These are phyloP conservation scores for Pythium phragmitis DNA, from an alignment of 352 stramenopile species.

Conservation along the genomic window DNA sequence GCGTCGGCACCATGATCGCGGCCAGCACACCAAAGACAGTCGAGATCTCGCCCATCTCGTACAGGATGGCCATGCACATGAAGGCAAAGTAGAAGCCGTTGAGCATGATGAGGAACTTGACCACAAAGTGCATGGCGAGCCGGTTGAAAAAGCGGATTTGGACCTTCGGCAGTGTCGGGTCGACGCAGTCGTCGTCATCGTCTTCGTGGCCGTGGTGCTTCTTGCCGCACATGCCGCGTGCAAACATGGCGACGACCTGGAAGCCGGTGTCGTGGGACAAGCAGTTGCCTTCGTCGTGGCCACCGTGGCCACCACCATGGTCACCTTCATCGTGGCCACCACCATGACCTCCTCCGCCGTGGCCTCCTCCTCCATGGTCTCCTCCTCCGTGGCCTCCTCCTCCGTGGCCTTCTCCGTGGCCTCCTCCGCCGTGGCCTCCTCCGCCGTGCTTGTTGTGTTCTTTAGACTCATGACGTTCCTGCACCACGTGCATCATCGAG, in stretches of 20 bases:
- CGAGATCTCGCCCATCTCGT: conserved; percentile 19
- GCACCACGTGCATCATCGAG: conserved; percentile 24
- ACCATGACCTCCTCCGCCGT: not conserved
- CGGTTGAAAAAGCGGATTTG: conserved; percentile 24
- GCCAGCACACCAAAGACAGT: conserved; percentile 12
- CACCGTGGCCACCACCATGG: not conserved
- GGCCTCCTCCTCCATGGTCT: not conserved
- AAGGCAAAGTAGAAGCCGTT: conserved; percentile 28
- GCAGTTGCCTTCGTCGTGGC: conserved; percentile 19
- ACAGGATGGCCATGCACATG: conserved; percentile 23
- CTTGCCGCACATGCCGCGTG: conserved; percentile 18
- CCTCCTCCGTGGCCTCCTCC: conserved; percentile 2
- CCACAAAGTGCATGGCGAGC: conserved; percentile 17
- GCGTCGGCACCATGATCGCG: not conserved
- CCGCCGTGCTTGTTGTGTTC: conserved; percentile 10
- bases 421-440: not conserved
- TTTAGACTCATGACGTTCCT: conserved; percentile 17
- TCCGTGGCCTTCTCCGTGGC: not conserved
- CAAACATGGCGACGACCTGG: conserved; percentile 16
- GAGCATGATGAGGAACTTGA: conserved; percentile 26
- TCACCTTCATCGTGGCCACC: too few relatives aligned
- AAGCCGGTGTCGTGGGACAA: conserved; percentile 22
- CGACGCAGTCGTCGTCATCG: not conserved
- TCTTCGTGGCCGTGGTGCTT: conserved; percentile 15
- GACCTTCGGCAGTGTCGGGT: conserved; percentile 5